Conservation (phyloP, 768 basidiomycete species). For the Pholiota molesta region DNA sequence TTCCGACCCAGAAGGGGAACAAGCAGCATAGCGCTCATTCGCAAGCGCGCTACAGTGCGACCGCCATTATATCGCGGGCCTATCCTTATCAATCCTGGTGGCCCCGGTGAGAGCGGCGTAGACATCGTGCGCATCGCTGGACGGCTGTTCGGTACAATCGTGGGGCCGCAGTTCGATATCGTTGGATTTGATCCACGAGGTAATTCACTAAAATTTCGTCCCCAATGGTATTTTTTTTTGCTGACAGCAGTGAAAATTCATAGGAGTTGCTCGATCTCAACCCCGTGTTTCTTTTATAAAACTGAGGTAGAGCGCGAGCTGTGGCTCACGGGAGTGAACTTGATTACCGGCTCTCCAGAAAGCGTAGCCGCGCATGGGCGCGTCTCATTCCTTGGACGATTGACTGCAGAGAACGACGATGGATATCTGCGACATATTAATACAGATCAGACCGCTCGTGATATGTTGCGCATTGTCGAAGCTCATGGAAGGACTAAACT, state of each 20-base stretch:
- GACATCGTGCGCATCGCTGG: slow-evolving; percentile 26
- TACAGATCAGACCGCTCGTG: slow-evolving; percentile 39
- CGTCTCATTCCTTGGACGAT: slow-evolving; percentile 32
- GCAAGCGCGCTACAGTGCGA: slow-evolving; percentile 37
- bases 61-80: slow-evolving; percentile 42
- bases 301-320: slow-evolving; percentile 13
- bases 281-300: slow-evolving; percentile 38
- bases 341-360: background rate
- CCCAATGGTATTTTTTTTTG: background rate
- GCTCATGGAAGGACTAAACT: slow-evolving; percentile 36
- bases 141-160: slow-evolving; percentile 26
- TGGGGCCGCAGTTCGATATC: slow-evolving; percentile 50
- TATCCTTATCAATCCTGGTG: slow-evolving; percentile 48
- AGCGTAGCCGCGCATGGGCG: slow-evolving; percentile 29
- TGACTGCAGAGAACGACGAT: slow-evolving; percentile 33
- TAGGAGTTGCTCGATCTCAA: slow-evolving; percentile 40
- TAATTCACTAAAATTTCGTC: slow-evolving; percentile 14
- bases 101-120: slow-evolving; percentile 50
- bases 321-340: background rate
- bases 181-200: slow-evolving; percentile 54
- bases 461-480: slow-evolving; percentile 39
- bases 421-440: slow-evolving; percentile 34
- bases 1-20: slow-evolving; percentile 37
- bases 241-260: background rate
- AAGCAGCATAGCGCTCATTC: slow-evolving; percentile 47